phyloP scores from a whole-genome alignment of 257 asterid genomes.

The Solanum tacnaense region DNA sequence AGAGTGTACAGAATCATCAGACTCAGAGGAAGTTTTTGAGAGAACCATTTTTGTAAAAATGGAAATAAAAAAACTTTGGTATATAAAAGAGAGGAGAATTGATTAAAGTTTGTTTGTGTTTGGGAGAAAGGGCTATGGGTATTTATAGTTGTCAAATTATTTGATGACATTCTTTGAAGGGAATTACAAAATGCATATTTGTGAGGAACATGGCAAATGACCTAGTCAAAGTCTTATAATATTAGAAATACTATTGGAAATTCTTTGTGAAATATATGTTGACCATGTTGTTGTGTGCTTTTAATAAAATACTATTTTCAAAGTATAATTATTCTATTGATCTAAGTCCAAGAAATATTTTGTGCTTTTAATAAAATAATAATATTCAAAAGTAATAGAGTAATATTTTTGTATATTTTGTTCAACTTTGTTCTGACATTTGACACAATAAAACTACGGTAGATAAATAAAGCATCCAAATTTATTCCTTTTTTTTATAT shows the following conservation, averaged over 20 bases:
- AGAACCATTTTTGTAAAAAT: slow-evolving; percentile 6
- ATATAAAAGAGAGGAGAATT: neutral
- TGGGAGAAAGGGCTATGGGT: neutral
- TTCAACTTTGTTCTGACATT: neutral
- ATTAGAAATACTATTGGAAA: neutral
- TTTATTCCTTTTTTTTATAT: neutral
- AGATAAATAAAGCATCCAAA: neutral
- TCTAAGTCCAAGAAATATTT: neutral
- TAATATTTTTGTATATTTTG: neutral
- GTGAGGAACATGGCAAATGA: neutral
- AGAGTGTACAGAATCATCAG: slow-evolving; percentile 10
- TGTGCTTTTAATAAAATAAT: neutral
- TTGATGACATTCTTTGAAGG: neutral
- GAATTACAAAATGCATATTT: neutral
- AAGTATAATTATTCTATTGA: neutral
- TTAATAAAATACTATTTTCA: neutral
- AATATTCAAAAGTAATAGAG: neutral
- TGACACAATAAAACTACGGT: neutral
- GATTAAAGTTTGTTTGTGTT: neutral
- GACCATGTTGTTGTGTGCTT: neutral
- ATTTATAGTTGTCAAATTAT: neutral
- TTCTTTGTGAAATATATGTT: neutral
- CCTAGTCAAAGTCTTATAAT: neutral
- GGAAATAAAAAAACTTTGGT: neutral
- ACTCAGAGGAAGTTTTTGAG: neutral